Evolutionary conservation across 495 filamentous ascomycete species (phyloP).

Genomic region (Aspergillus campestris): DNA sequence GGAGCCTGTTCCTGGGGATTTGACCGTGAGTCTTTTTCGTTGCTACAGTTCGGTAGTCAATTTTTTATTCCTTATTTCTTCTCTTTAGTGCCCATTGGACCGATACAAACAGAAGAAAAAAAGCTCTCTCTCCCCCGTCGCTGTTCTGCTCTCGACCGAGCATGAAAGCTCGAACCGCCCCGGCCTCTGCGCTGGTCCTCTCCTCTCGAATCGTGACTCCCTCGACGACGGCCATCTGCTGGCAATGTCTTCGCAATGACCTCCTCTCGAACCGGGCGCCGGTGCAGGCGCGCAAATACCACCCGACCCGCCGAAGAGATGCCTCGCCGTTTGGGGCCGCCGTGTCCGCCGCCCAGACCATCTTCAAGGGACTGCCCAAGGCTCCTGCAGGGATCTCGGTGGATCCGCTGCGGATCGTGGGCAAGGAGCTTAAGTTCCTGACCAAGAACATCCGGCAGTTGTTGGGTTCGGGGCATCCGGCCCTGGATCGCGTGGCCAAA

Average conservation of each 20-base stretch:
- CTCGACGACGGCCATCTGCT: constrained; percentile 27
- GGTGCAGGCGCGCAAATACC: constrained; percentile 35
- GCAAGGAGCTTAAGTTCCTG: constrained; percentile 91
- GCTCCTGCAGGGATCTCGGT: constrained; percentile 52
- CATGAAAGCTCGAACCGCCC: constrained; percentile 37
- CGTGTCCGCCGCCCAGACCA: constrained; percentile 67
- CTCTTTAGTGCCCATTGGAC: not conserved
- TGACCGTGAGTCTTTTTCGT: no score
- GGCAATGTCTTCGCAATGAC: constrained; percentile 40
- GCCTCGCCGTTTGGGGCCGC: constrained; percentile 56
- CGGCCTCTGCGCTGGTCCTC: constrained; percentile 33
- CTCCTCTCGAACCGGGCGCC: constrained; percentile 16
- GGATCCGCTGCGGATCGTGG: constrained; percentile 72
- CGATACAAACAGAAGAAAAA: not conserved
- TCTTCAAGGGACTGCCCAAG: constrained; percentile 64
- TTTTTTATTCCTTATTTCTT: not conserved
- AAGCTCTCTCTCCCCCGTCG: not conserved
- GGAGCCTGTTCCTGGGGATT: no score
- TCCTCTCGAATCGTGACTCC: constrained; percentile 23
- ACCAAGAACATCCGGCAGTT: constrained; percentile 82
- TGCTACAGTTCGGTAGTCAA: no score
- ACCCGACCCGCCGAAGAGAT: constrained; percentile 34
- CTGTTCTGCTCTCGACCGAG: constrained; percentile 14
- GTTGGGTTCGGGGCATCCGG: constrained; percentile 84
- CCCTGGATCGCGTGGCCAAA: constrained; percentile 89